phyloP scores from a whole-genome alignment of 495 filamentous ascomycete genomes.

The Penicillium herquei region DNA sequence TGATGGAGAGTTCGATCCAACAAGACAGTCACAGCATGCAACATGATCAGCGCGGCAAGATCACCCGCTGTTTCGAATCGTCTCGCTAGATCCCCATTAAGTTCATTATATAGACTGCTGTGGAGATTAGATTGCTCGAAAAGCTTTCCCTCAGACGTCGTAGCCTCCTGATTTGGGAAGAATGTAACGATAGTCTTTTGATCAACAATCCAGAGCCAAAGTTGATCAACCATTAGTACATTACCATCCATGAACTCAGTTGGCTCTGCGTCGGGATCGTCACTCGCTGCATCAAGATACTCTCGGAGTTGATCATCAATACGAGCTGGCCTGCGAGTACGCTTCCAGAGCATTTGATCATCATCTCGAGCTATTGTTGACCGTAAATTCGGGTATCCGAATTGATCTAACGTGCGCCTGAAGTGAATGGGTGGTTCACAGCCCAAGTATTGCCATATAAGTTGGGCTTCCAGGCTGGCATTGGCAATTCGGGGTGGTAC shows the following conservation, averaged over 20 bases:
- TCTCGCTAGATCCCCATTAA: conserved; percentile 66
- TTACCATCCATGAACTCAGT: conserved; percentile 53
- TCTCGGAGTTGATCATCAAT: conserved; percentile 27
- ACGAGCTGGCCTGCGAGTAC: conserved; percentile 49
- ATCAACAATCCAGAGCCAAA: conserved; percentile 68
- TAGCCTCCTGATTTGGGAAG: conserved; percentile 49
- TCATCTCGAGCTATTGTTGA: conserved; percentile 63
- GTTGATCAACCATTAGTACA: conserved; percentile 67
- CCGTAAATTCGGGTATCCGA: conserved; percentile 60
- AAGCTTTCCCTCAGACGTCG: conserved; percentile 51
- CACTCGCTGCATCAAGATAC: conserved; percentile 17
- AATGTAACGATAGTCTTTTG: conserved; percentile 59
- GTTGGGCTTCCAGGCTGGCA: conserved; percentile 54
- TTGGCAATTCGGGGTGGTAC: conserved; percentile 53
- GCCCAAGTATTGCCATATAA: conserved; percentile 66
- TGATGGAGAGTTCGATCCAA: conserved; percentile 57
- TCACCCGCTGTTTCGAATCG: conserved; percentile 62
- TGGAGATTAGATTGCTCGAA: conserved; percentile 62
- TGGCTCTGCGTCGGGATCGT: conserved; percentile 17
- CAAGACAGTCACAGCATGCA: conserved; percentile 63
- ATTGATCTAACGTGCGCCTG: conserved; percentile 65
- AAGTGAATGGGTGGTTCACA: conserved; percentile 63
- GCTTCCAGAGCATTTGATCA: conserved; percentile 71
- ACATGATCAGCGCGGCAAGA: conserved; percentile 59
- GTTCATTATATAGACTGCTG: conserved; percentile 64